phyloP scores from a whole-genome alignment of 2,329 filamentous ascomycete genomes.

The Arthrobotrys musiformis region DNA sequence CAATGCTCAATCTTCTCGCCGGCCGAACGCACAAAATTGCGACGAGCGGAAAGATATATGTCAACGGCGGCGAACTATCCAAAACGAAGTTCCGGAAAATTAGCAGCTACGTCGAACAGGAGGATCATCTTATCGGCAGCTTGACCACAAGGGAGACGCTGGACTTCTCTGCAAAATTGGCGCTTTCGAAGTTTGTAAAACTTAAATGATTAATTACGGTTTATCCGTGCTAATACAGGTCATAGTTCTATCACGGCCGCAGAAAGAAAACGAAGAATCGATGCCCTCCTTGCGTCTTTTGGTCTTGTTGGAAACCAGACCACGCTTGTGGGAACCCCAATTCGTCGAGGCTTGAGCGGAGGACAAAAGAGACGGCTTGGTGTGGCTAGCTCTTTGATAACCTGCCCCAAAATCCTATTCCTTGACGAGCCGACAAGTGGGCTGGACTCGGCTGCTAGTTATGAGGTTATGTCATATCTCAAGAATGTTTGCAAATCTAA shows the following conservation, averaged over 20 bases:
- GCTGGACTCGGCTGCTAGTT: constrained; percentile 79
- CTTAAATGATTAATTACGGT: not conserved
- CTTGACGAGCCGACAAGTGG: constrained; percentile 87
- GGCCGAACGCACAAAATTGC: constrained; percentile 68
- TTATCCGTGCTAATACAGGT: constrained; percentile 27
- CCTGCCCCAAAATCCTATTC: constrained; percentile 81
- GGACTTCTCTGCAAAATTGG: constrained; percentile 77
- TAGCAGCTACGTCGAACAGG: constrained; percentile 85
- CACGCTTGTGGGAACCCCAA: constrained; percentile 81
- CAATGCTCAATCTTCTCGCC: constrained; percentile 81
- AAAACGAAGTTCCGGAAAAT: constrained; percentile 71
- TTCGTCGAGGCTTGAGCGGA: constrained; percentile 83
- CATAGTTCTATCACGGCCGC: constrained; percentile 31
- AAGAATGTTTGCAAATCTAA: constrained; percentile 73
- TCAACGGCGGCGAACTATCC: constrained; percentile 72
- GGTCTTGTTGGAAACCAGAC: constrained; percentile 76
- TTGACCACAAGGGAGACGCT: constrained; percentile 84
- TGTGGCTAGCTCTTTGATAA: constrained; percentile 83
- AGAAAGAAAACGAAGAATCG: constrained; percentile 63
- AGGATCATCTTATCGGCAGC: constrained; percentile 83
- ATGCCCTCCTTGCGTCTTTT: constrained; percentile 68
- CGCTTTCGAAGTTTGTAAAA: constrained; percentile 67
- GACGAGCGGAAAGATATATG: constrained; percentile 68
- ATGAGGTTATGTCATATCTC: constrained; percentile 80
- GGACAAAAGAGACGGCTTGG: constrained; percentile 85